These are phyloP conservation scores for Paratinospora sagittata DNA, from an alignment of 164 flowering plant species.

Conservation along the genomic window DNA sequence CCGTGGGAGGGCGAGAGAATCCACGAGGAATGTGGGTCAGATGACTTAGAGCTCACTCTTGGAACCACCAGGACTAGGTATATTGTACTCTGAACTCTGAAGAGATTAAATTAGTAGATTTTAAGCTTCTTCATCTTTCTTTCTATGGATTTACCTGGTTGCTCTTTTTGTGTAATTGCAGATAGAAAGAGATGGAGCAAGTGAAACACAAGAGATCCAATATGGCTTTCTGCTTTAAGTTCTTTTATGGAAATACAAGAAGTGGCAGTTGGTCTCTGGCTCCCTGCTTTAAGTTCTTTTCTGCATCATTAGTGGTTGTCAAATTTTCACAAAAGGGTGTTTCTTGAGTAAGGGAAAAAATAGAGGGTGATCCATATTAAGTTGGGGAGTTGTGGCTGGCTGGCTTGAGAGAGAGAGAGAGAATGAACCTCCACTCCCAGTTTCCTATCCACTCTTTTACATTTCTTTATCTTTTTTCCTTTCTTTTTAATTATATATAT, in stretches of 20 bases:
- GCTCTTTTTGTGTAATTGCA: neutral
- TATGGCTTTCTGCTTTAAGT: neutral
- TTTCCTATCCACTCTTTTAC: neutral
- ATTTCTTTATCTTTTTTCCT: neutral
- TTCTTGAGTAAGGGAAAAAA: too few species aligned
- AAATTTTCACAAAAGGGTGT: too few species aligned
- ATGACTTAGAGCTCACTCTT: constrained; percentile 84
- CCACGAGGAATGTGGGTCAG: constrained; percentile 74
- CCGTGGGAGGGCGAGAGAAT: constrained; percentile 94
- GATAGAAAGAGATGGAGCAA: neutral
- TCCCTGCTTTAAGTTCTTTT: too few species aligned
- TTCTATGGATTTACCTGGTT: neutral
- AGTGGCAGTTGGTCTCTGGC: too few species aligned
- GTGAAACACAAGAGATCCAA: neutral
- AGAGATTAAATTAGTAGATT: neutral
- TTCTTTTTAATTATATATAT: constrained; percentile 8
- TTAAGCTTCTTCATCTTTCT: neutral
- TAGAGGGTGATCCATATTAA: too few species aligned
- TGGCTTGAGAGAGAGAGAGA: neutral
- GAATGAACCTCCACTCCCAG: neutral
- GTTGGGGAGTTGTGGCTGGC: too few species aligned
- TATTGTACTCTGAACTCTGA: neutral
- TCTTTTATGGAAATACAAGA: neutral
- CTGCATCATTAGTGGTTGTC: too few species aligned
- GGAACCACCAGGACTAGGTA: constrained; percentile 64